Conservation (phyloP, 805 yeast genomes). For the Priceomyces carsonii region DNA sequence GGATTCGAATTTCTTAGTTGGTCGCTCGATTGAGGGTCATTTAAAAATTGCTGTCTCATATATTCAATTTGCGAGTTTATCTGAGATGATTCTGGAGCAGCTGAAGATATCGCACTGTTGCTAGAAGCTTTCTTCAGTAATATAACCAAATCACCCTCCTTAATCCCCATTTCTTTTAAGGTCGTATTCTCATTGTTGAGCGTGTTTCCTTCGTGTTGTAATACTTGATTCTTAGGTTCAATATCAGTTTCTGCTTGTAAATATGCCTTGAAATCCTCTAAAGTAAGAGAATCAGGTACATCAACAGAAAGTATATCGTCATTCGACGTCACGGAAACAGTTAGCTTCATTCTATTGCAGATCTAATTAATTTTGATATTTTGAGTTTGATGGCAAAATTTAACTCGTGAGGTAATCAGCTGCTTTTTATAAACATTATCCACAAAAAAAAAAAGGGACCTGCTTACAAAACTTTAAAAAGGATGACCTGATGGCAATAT, state of each 20-base stretch:
- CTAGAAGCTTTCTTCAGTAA: slow-evolving; percentile 20
- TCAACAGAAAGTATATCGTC: slow-evolving; percentile 50
- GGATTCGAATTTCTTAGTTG: slow-evolving; percentile 46
- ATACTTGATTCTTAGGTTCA: slow-evolving; percentile 44
- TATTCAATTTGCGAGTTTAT: slow-evolving; percentile 43
- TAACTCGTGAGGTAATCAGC: no score
- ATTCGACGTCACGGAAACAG: slow-evolving; percentile 22
- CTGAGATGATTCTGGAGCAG: slow-evolving; percentile 12
- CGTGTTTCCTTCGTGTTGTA: slow-evolving; percentile 48
- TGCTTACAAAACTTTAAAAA: no score
- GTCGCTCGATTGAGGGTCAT: slow-evolving; percentile 39
- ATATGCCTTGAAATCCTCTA: slow-evolving; percentile 72
- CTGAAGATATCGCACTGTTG: slow-evolving; percentile 10
- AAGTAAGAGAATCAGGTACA: slow-evolving; percentile 60
- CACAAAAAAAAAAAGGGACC: no score
- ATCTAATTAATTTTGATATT: not conserved
- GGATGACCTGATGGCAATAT: no score
- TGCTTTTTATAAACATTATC: no score
- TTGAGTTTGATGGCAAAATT: slow-evolving; percentile 1
- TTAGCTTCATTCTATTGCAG: slow-evolving; percentile 24
- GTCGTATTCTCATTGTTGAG: slow-evolving; percentile 32
- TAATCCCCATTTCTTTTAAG: slow-evolving; percentile 48
- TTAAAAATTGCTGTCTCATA: slow-evolving; percentile 49
- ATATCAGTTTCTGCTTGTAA: slow-evolving; percentile 69
- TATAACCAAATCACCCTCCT: slow-evolving; percentile 61